phyloP scores from a whole-genome alignment of 257 asterid species.

The Capsicum baccatum region DNA sequence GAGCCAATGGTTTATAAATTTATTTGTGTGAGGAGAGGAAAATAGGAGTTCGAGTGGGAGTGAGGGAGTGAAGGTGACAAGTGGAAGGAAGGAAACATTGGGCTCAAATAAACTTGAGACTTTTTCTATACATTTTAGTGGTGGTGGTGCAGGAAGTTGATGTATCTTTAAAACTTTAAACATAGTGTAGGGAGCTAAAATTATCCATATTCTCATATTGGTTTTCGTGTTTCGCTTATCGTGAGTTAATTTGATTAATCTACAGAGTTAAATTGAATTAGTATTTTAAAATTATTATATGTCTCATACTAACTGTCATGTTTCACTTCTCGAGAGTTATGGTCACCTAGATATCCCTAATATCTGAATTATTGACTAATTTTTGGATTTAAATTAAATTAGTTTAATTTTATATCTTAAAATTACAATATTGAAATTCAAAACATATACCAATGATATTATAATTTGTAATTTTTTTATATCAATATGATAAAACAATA shows the following conservation, averaged over 20 bases:
- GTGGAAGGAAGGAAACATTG: constrained; percentile 54
- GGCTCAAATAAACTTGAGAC: constrained; percentile 36
- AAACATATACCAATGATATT: background rate
- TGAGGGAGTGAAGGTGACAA: constrained; percentile 54
- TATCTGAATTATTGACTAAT: background rate
- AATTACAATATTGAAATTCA: background rate
- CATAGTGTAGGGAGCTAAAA: constrained; percentile 21
- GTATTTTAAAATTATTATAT: background rate
- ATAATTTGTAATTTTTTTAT: background rate
- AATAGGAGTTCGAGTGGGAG: constrained; percentile 55
- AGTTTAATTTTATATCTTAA: background rate
- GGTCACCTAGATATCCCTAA: too few relatives aligned
- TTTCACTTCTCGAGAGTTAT: too few relatives aligned
- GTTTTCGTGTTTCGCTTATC: background rate
- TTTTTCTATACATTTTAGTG: constrained; percentile 33
- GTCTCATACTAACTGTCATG: too few relatives aligned
- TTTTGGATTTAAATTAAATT: background rate
- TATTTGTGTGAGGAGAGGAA: constrained; percentile 55
- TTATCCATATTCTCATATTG: background rate
- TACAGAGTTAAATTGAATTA: background rate
- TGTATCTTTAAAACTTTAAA: too few relatives aligned
- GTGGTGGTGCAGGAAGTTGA: too few relatives aligned
- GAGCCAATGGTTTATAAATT: constrained; percentile 34
- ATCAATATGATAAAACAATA: background rate
- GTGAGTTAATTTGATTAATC: background rate